Conservation (phyloP, 768 basidiomycete species). For the Sutorius australiensis region DNA sequence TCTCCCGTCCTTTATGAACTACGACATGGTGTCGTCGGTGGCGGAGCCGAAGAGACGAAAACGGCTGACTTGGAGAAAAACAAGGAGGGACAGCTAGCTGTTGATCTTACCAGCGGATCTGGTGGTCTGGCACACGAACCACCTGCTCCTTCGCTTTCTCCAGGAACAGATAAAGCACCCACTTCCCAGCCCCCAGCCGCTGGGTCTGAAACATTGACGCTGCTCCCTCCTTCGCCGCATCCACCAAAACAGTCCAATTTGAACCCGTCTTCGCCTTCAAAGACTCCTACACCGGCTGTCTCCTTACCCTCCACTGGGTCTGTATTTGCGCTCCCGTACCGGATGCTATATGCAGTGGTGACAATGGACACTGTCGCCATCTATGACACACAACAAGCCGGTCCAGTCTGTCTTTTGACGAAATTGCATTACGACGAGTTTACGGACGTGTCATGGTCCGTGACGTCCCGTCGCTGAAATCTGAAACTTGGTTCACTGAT, state of each 20-base stretch:
- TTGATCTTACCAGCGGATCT: slow-evolving; percentile 53
- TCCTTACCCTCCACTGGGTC: slow-evolving; percentile 50
- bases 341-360: slow-evolving; percentile 92
- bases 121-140: slow-evolving; percentile 11
- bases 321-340: slow-evolving; percentile 86
- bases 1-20: slow-evolving; percentile 92
- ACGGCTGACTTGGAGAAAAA: slow-evolving; percentile 67
- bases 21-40: slow-evolving; percentile 50
- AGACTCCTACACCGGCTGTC: slow-evolving; percentile 27
- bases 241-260: slow-evolving; percentile 14
- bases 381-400: slow-evolving; percentile 95
- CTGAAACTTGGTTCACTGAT: slow-evolving; percentile 4
- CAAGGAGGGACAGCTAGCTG: slow-evolving; percentile 53
- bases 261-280: slow-evolving; percentile 18
- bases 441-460: slow-evolving; percentile 94
- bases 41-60: slow-evolving; percentile 40
- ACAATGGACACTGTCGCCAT: slow-evolving; percentile 95
- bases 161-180: slow-evolving; percentile 17
- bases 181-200: slow-evolving; percentile 1
- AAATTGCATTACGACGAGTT: slow-evolving; percentile 98
- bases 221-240: slow-evolving; percentile 11
- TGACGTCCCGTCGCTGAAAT: slow-evolving; percentile 8
- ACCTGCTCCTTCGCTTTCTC: slow-evolving; percentile 5
- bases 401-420: slow-evolving; percentile 86
- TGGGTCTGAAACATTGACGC: slow-evolving; percentile 6